Percentiles rank a stretch among this genome's conserved stretches.
These are phyloP conservation scores for Telopea speciosissima DNA, from an alignment of 177 flowering plant genomes.

Conservation along the genomic window DNA sequence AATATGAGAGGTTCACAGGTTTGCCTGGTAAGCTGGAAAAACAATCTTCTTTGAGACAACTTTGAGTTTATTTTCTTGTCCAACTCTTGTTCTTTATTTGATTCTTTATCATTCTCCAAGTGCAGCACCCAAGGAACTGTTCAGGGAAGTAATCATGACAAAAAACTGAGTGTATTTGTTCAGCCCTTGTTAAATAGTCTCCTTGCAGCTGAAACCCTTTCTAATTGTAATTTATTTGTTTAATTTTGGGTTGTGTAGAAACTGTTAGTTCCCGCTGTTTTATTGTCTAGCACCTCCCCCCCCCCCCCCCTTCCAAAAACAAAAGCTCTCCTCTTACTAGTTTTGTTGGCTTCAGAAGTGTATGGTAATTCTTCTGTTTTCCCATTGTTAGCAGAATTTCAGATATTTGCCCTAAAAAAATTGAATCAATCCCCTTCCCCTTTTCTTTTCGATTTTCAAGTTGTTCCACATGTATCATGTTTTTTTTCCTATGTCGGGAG, in stretches of 20 bases:
- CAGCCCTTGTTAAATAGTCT: background rate
- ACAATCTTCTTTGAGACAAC: too few relatives aligned
- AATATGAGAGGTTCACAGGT: conserved; percentile 82
- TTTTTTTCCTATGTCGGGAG: too few relatives aligned
- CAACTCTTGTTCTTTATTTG: background rate
- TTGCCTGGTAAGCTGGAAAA: conserved; percentile 56
- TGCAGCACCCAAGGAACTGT: conserved; percentile 81
- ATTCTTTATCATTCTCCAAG: conserved; percentile 4
- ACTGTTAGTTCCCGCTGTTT: background rate
- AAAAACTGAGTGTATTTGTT: conserved; percentile 9
- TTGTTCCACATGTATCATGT: too few relatives aligned
- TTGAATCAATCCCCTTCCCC: too few relatives aligned
- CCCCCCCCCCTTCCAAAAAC: too few relatives aligned
- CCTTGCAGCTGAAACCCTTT: background rate
- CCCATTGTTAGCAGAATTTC: too few relatives aligned
- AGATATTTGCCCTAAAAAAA: too few relatives aligned
- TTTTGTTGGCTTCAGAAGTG: too few relatives aligned
- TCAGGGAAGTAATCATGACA: conserved; percentile 44
- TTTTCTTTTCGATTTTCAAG: too few relatives aligned
- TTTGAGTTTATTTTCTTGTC: background rate
- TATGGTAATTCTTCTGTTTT: too few relatives aligned
- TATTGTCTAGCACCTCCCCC: background rate
- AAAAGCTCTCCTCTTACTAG: too few relatives aligned
- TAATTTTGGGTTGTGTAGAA: background rate
- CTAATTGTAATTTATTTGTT: background rate